Base-by-base conservation (phyloP, 345 rosid species). In the Erucastrum elatum region DNA sequence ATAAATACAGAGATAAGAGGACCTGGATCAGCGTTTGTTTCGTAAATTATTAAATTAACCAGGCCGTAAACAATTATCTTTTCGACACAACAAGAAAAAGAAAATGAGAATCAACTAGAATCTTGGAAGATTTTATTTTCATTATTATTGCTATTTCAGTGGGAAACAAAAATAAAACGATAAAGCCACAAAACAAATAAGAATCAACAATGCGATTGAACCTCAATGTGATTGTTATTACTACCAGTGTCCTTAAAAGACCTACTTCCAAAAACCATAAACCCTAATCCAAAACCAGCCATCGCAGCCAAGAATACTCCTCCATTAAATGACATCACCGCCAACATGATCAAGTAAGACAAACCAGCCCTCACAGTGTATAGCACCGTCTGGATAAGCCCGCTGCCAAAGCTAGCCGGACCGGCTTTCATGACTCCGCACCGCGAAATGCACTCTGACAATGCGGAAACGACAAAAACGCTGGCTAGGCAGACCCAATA, bases 241-340 rank as follows among this genome's bases (percentile, higher is more conserved):
- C 1, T 13, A 44, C 74, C 13, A 51, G 79, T 80, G 16, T 69
- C 62, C 75, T 46, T 74, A 33, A 83, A 81, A 66, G 46, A 84
- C 84, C 85, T 80, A 58, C 92, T 85, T 27, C 92, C 87, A 49
- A 84, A 93, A 27, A 90, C 27, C 79, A 84, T 51, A 77, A 85
- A 90, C 75, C 97, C 98, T 30, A 90, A 64, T 0, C 89, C 95
- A 35, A 88, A 94, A 2, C 98, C 95, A 11, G 86, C 81, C 30
- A 91, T 85, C 0, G 95, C 94, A 4, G 88, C 91, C 2, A 91
- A 81, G 74, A 91, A 90, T 16, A 90, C 84, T 4, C 98, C 98
- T 6, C 94, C 98, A 15, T 93, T 93, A 35, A 84, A 90, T 3
- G 97, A 91, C 88, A 91, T 86, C 7, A 91, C 88, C 4, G 94